A percentile compares a stretch with the other conserved stretches of the same genome.
These are phyloP conservation scores for Nitzschia sp. DNA, from an alignment of 108 stramenopile species.

Conservation along the genomic window DNA sequence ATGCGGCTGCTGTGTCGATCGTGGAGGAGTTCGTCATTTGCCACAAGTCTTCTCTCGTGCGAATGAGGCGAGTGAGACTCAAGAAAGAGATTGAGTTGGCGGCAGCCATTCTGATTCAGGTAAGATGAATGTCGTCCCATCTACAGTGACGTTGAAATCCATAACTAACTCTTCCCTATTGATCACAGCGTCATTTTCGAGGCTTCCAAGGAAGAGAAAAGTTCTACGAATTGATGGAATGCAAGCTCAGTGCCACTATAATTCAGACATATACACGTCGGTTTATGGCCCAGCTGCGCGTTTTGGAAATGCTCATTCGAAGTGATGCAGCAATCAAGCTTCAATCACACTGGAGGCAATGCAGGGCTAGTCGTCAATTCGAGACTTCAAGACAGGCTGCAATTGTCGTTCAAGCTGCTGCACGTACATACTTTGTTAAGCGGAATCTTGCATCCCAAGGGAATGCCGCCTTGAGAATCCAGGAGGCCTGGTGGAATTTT, in stretches of 20 bases:
- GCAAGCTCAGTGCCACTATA: slow-evolving; percentile 11
- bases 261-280: slow-evolving; percentile 24
- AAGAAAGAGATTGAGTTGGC: slow-evolving; percentile 11
- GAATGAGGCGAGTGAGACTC: slow-evolving; percentile 28
- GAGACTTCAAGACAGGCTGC: background rate
- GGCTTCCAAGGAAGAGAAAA: slow-evolving; percentile 13
- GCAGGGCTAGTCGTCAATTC: slow-evolving; percentile 17
- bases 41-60: slow-evolving; percentile 15
- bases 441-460: slow-evolving; percentile 1
- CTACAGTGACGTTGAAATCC: background rate
- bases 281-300: slow-evolving; percentile 10
- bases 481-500: slow-evolving; percentile 38
- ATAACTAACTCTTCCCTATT: background rate
- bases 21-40: slow-evolving; percentile 47
- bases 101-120: slow-evolving; percentile 41
- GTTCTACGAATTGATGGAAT: slow-evolving; percentile 1
- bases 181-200: background rate
- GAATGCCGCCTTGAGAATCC: slow-evolving; percentile 26
- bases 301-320: slow-evolving; percentile 1
- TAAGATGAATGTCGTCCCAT: slow-evolving; percentile 2
- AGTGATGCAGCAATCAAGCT: slow-evolving; percentile 31
- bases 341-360: slow-evolving; percentile 40
- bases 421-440: slow-evolving; percentile 27
- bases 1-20: slow-evolving; percentile 42
- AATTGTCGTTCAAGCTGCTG: slow-evolving; percentile 32